phyloP scores from a whole-genome alignment of 2,329 filamentous ascomycete genomes.

The Verticillium nonalfalfae region DNA sequence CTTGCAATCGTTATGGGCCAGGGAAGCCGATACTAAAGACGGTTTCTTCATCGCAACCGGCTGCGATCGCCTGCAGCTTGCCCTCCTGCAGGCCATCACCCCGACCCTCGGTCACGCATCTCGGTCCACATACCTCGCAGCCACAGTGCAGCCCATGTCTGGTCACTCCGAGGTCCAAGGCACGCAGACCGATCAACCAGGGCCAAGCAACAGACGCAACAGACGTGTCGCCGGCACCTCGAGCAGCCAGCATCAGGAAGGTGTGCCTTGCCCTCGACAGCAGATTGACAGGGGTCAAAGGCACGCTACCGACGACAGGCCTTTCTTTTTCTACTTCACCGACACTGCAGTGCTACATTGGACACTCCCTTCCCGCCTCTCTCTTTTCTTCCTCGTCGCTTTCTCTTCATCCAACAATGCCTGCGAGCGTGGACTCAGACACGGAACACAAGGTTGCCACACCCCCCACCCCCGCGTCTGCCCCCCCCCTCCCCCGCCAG shows the following conservation, averaged over 20 bases:
- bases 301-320: not conserved
- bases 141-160: not conserved
- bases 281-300: not conserved
- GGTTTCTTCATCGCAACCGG: not conserved
- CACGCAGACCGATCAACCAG: not conserved
- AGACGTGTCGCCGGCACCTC: not conserved
- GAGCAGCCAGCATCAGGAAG: not conserved
- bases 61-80: not conserved
- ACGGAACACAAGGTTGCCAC: no score
- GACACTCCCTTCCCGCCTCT: not conserved
- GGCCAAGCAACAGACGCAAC: not conserved
- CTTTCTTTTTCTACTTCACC: not conserved
- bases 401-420: not conserved
- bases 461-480: no score
- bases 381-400: not conserved
- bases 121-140: not conserved
- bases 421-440: not conserved
- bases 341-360: not conserved
- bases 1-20: not conserved
- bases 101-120: not conserved
- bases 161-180: not conserved
- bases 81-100: not conserved
- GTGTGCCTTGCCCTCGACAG: not conserved
- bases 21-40: not conserved
- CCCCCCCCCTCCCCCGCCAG: not conserved